phyloP scores from a whole-genome alignment of 2,329 filamentous ascomycete genomes.

The Colletotrichum aenigma region DNA sequence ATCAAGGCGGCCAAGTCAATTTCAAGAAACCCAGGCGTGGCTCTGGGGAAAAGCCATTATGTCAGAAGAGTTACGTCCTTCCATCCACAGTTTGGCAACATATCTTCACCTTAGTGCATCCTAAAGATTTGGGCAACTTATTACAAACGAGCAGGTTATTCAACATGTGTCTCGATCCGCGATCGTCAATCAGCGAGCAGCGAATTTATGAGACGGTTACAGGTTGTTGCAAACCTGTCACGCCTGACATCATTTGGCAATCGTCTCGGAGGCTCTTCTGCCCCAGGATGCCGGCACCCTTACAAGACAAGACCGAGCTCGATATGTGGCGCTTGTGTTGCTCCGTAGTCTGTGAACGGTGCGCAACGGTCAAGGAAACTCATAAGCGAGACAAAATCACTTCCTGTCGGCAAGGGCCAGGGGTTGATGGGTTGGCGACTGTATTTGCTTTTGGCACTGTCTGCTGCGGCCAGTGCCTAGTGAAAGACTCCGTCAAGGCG shows the following conservation, averaged over 20 bases:
- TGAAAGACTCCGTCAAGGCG: constrained; percentile 68
- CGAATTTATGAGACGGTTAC: background rate
- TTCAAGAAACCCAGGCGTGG: background rate
- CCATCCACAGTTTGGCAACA: constrained; percentile 68
- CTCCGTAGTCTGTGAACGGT: constrained; percentile 70
- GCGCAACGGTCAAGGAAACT: constrained; percentile 46
- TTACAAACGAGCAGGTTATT: constrained; percentile 72
- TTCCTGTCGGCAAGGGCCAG: constrained; percentile 66
- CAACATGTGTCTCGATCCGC: constrained; percentile 61
- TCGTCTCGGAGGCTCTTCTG: constrained; percentile 68
- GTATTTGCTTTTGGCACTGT: constrained; percentile 76
- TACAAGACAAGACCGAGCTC: constrained; percentile 69
- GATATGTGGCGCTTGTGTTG: constrained; percentile 78
- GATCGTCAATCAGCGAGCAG: constrained; percentile 29
- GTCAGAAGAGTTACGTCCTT: background rate
- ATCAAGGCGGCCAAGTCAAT: background rate
- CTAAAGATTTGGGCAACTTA: constrained; percentile 66
- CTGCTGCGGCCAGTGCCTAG: constrained; percentile 70
- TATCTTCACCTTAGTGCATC: constrained; percentile 70
- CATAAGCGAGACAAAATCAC: constrained; percentile 32
- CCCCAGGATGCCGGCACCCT: constrained; percentile 71
- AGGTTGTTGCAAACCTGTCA: constrained; percentile 24
- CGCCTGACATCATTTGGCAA: constrained; percentile 74
- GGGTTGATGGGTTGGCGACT: constrained; percentile 61
- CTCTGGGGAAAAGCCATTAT: background rate